Base-by-base conservation (phyloP, 2,329 filamentous ascomycete species). In the Trichoderma afroharzianum region DNA sequence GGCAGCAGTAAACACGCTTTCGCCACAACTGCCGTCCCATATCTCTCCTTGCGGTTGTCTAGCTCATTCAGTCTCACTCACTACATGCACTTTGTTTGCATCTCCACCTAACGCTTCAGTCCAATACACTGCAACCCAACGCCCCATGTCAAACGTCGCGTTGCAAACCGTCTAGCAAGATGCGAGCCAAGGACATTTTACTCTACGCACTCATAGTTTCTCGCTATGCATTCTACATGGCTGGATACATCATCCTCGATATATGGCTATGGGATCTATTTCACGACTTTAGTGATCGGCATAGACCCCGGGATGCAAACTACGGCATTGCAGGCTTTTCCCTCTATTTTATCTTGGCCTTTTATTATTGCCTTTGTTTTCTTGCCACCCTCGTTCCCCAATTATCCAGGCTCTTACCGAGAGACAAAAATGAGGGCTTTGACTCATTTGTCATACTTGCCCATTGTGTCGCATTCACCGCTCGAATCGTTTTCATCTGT, bases 201-300 rank as follows among this genome's bases (percentile, higher is more conserved):
- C 36, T 3, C 14, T 39, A 39, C 36, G 33, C 33, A 15, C 6
- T 36, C 33, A 36, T 36, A 36, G 14, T 39, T 18, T 39, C 3
- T 18, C 7, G 11, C 9, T 21, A 12, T 50, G 43, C 8, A 50
- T 18, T 18, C 3, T 39, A 1, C 18, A 9, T 4, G 39, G 43
- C 43, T 47, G 43, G 43, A 3, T 47, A 47, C 9, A 1, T 47
- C 2, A n/a, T 47, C 43, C 9, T 47, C 9, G 43, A 47, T 21
- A 47, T 47, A n/a, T 47, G 43, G 43, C 43, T 47, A 9, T 47
- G 43, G 0, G 0, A 9, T 6, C 0, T 9, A 12, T 47, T 47
- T 47, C 43, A 47, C 0, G 43, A n/a, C 0, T 47, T 47, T 21
- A 0, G 1, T 0, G 0, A n/a, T 18, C 43, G 18, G n/a, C 43